Base-by-base conservation (phyloP, 1,284 basidiomycete genomes). In the Ganoderma resinaceum region DNA sequence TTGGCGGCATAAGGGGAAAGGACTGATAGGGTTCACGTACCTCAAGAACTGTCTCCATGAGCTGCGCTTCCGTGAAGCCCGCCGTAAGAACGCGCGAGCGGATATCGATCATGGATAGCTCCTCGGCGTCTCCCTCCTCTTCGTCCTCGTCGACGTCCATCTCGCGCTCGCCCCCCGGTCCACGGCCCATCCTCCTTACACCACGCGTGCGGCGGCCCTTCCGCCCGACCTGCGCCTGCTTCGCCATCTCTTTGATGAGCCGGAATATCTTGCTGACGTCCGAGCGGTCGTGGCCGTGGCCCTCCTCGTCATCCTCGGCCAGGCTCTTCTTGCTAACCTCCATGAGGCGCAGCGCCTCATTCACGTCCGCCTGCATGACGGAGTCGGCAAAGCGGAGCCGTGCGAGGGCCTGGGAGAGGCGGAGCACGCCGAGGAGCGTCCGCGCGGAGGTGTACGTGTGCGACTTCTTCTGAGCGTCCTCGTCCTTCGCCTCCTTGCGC, bases 401-500 rank as follows among this genome's bases (percentile, higher is more conserved):
- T 0, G 98, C 97, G 31, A 98, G 90, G 0, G 97, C 97, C 80
- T 99, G 98, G 0, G 96, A 89, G 23, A 99, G 89, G 72, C 98
- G 95, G 37, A 99, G 88, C 53, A 99, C 92, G 65, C 95, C 98
- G 52, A 99, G 90, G 14, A 99, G 87, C 2, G 98, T 99, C 78
- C 98, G 91, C 0, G 97, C 95, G n/a, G 97, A 98, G 9, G 97
- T 97, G 82, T 99, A 99, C 0, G 93, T 91, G 78, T 96, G 95
- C 23, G 92, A 91, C 80, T 95, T 95, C 78, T 96, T 95, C 73
- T 94, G 90, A 69, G 92, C 88, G 73, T 96, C 93, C 75, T 98
- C 95, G 72, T 97, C 94, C 80, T 98, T 96, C 67, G 94, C 94
- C 73, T 93, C 87, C 79, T 96, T 96, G 67, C 98, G 94, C 70